These are phyloP conservation scores for Primulina huaijiensis DNA, from an alignment of 257 asterid genomes.

Conservation along the genomic window DNA sequence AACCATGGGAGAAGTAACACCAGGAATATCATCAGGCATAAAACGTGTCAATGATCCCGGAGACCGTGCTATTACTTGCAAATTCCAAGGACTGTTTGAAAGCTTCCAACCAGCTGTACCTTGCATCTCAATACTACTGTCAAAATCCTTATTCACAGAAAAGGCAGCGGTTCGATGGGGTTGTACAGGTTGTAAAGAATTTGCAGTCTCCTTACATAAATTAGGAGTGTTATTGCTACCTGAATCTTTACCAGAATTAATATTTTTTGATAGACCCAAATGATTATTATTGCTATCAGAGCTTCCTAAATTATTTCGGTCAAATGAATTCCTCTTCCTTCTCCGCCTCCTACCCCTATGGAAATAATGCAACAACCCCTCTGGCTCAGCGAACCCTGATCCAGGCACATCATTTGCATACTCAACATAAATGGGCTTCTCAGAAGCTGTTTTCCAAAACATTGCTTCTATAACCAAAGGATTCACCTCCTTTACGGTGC, in stretches of 20 bases:
- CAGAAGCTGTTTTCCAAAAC: slow-evolving; percentile 89
- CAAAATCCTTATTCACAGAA: slow-evolving; percentile 37
- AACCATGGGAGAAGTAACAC: slow-evolving; percentile 99
- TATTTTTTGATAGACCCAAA: slow-evolving; percentile 36
- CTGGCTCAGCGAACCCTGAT: slow-evolving; percentile 90
- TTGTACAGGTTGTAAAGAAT: slow-evolving; percentile 34
- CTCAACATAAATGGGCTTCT: slow-evolving; percentile 83
- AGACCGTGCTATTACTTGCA: slow-evolving; percentile 90
- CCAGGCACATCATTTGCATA: slow-evolving; percentile 99
- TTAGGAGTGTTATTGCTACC: slow-evolving; percentile 32
- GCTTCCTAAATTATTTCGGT: slow-evolving; percentile 45
- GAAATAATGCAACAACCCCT: slow-evolving; percentile 52
- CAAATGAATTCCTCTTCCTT: slow-evolving; percentile 68
- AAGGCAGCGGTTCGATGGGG: slow-evolving; percentile 28
- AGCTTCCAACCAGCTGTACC: slow-evolving; percentile 97
- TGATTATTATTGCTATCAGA: slow-evolving; percentile 38
- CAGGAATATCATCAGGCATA: slow-evolving; percentile 99
- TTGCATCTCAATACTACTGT: slow-evolving; percentile 51
- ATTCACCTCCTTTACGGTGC: slow-evolving; percentile 67
- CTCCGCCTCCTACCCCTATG: slow-evolving; percentile 53
- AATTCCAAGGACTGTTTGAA: slow-evolving; percentile 95
- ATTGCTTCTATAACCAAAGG: slow-evolving; percentile 73
- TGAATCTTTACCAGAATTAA: slow-evolving; percentile 38
- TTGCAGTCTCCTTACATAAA: slow-evolving; percentile 33
- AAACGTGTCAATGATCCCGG: slow-evolving; percentile 93